A percentile compares a stretch with the other conserved stretches of the same genome.
phyloP scores from a whole-genome alignment of 2,329 filamentous ascomycete genomes.

The Pseudogymnoascus sp. region DNA sequence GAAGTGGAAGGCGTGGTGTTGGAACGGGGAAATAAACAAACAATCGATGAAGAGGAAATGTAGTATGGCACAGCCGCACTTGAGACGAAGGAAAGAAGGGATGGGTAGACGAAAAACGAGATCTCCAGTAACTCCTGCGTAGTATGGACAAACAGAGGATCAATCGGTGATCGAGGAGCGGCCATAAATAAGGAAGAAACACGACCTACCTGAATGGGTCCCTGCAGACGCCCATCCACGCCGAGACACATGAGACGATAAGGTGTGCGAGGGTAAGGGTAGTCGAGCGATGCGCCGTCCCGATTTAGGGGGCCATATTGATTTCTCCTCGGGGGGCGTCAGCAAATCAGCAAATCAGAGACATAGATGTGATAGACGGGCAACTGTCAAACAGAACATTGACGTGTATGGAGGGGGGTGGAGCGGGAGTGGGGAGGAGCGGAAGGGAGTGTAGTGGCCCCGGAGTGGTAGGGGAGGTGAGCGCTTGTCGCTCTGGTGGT shows the following conservation, averaged over 20 bases:
- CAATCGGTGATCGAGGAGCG: conserved; percentile 1
- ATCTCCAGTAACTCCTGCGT: not conserved
- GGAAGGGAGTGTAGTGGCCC: not conserved
- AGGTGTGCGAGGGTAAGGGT: not conserved
- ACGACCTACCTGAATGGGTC: conserved; percentile 1
- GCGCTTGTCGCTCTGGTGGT: not conserved
- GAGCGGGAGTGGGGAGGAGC: no score
- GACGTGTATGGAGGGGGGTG: not conserved
- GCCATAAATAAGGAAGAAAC: conserved; percentile 8
- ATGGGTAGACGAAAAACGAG: conserved; percentile 13
- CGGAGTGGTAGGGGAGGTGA: not conserved
- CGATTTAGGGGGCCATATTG: not conserved
- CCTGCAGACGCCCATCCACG: not conserved
- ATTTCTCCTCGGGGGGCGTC: not conserved
- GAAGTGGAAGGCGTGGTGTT: not conserved
- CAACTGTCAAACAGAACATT: not conserved
- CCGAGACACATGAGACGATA: conserved; percentile 4
- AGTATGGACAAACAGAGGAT: not conserved
- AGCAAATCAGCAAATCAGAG: not conserved
- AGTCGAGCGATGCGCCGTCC: not conserved
- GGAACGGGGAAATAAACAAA: not conserved
- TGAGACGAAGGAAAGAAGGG: conserved; percentile 11
- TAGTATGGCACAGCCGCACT: conserved; percentile 21
- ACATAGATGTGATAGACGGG: not conserved
- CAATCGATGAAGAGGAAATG: conserved; percentile 13